A percentile compares a stretch with the other conserved stretches of the same genome.
Conservation (phyloP, 1,284 basidiomycete species). For the Uromyces viciae-fabae region DNA sequence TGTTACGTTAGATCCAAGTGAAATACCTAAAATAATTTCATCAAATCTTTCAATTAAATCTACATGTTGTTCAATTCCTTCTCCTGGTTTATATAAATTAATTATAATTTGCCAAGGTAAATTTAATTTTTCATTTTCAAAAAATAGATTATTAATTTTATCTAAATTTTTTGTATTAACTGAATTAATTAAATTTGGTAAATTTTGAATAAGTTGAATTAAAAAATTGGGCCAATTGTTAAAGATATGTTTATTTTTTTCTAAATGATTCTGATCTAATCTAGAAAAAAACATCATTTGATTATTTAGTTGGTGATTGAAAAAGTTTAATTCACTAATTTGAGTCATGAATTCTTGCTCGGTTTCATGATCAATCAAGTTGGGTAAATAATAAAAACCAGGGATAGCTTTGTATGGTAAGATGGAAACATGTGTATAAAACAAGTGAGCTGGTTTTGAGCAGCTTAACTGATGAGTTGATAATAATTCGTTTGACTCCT, state of each 20-base stretch:
- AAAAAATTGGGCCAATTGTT: slow-evolving; percentile 59
- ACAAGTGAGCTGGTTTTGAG: not conserved
- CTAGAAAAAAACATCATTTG: slow-evolving; percentile 72
- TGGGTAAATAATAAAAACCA: slow-evolving; percentile 35
- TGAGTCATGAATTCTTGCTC: slow-evolving; percentile 4
- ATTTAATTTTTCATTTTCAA: slow-evolving; percentile 54
- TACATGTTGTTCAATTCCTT: slow-evolving; percentile 73
- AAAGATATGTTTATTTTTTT: slow-evolving; percentile 1
- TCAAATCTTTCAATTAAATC: slow-evolving; percentile 71
- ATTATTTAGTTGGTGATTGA: slow-evolving; percentile 58
- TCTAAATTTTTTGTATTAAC: slow-evolving; percentile 55
- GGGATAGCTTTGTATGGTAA: not conserved
- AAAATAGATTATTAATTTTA: slow-evolving; percentile 61
- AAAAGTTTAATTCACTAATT: slow-evolving; percentile 9
- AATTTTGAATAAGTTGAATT: slow-evolving; percentile 59
- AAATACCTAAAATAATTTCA: slow-evolving; percentile 75
- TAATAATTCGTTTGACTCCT: too few species aligned
- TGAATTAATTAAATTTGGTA: slow-evolving; percentile 60
- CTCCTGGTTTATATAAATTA: slow-evolving; percentile 71
- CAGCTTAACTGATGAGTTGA: too few species aligned
- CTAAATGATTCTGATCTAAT: not conserved
- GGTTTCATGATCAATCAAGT: slow-evolving; percentile 19
- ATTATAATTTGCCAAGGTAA: slow-evolving; percentile 70
- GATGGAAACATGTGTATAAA: not conserved
- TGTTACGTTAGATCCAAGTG: slow-evolving; percentile 66